phyloP scores from a whole-genome alignment of 768 basidiomycete species.

The Agaricus blazei region DNA sequence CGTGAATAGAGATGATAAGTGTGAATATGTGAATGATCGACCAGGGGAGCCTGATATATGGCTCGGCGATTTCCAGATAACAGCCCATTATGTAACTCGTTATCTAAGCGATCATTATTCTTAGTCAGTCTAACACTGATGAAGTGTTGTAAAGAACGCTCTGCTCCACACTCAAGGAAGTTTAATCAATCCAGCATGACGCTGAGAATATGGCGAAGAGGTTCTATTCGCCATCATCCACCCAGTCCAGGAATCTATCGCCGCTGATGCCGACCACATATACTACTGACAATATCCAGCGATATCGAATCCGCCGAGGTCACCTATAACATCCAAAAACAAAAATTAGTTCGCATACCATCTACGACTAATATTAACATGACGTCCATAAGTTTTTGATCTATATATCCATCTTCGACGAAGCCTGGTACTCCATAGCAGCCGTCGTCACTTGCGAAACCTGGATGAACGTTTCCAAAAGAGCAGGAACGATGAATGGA shows the following conservation, averaged over 20 bases:
- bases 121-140: neutral
- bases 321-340: slow-evolving; percentile 2
- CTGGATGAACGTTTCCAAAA: slow-evolving; percentile 47
- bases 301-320: slow-evolving; percentile 10
- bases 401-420: neutral
- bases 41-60: slow-evolving; percentile 8
- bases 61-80: slow-evolving; percentile 10
- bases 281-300: slow-evolving; percentile 18
- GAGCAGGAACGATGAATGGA: slow-evolving; percentile 54
- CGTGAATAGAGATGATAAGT: slow-evolving; percentile 3
- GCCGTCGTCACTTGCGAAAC: slow-evolving; percentile 41
- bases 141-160: neutral
- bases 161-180: too few species aligned
- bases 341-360: neutral
- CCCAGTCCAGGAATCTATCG: slow-evolving; percentile 9
- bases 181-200: slow-evolving; percentile 17
- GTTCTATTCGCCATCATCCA: slow-evolving; percentile 18
- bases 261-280: slow-evolving; percentile 17
- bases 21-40: slow-evolving; percentile 10
- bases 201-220: slow-evolving; percentile 32
- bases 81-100: neutral
- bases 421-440: slow-evolving; percentile 12
- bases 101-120: neutral
- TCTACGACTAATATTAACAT: neutral
- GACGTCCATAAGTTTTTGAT: neutral